Evolutionary conservation across 2,329 filamentous ascomycete genomes (phyloP).

Genomic region (Canariomyces notabilis): DNA sequence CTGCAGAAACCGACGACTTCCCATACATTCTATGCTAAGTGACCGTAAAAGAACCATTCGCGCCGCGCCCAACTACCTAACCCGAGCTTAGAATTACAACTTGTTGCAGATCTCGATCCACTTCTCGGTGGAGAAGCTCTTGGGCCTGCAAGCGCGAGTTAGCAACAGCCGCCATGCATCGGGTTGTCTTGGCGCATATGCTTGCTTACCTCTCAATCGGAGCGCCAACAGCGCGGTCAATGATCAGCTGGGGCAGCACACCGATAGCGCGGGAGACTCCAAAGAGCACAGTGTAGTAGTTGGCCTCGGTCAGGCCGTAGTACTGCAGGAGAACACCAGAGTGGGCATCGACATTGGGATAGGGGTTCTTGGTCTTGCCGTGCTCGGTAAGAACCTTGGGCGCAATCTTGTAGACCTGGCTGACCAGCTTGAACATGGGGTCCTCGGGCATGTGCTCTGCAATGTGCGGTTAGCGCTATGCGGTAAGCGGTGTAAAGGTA

Average conservation of each 20-base stretch:
- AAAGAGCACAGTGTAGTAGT: conserved; percentile 99
- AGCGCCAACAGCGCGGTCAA: conserved; percentile 93
- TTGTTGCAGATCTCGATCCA: conserved; percentile 92
- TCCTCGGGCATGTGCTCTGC: conserved; percentile 83
- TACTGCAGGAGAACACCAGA: conserved; percentile 98
- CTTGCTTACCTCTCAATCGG: conserved; percentile 77
- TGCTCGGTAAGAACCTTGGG: conserved; percentile 97
- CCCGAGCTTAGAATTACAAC: conserved; percentile 56
- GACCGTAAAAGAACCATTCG: conserved; percentile 22
- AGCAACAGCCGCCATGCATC: conserved; percentile 1
- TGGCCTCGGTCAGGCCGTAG: conserved; percentile 98
- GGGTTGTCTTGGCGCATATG: not conserved
- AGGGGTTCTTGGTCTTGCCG: conserved; percentile 99
- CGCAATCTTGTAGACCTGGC: conserved; percentile 99
- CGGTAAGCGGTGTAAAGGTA: too few species aligned
- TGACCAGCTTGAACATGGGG: conserved; percentile 99
- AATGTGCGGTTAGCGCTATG: conserved; percentile 27
- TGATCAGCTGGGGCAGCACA: conserved; percentile 98
- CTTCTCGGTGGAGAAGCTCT: conserved; percentile 97
- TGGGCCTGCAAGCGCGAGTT: conserved; percentile 51
- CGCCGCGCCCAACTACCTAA: conserved; percentile 23
- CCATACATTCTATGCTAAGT: conserved; percentile 27
- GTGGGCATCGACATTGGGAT: conserved; percentile 98
- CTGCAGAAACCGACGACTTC: conserved; percentile 20
- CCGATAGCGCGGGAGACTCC: conserved; percentile 97